Base-by-base conservation (phyloP, 2,329 filamentous ascomycete genomes). In the Apiospora phragmitis region DNA sequence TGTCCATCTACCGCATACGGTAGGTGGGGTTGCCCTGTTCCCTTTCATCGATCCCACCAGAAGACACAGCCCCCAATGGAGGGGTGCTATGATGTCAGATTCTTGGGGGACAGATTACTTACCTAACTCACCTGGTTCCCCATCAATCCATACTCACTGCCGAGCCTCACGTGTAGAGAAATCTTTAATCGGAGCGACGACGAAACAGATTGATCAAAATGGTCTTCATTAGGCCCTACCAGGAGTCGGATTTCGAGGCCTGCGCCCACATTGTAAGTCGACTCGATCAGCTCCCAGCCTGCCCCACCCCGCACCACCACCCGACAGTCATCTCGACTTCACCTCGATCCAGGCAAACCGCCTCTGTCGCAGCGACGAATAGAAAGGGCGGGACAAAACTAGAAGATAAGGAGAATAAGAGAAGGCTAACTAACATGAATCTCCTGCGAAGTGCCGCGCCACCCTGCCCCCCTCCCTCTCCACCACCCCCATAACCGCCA, bases 381-480 rank as follows among this genome's bases (percentile, higher is more conserved):
- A 12, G 47, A 14, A 8, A 6, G 11, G 16, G 24, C 2, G 4
- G 1, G 16, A 24, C 4, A 4, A 9, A 9, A 32, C 18, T 3
- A 55, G 14, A 55, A 5, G 14, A 32, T 4, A 18, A 55, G 1
- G 6, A 18, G 47, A 29, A 5, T 9, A 51, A 4, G 47, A 9
- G 14, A 32, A 8, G 26, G 16, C 12, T 72, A 35, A 71, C 71
- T 43, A 21, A 21, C 32, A 47, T n/a, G n/a, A n/a, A n/a, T n/a
- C n/a, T n/a, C n/a, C 41, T 1, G 7, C 3, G 73, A 41, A 86
- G 85, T 87, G 85, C 76, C 83, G 84, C 69, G 82, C 78, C 38
- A 87, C 85, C 42, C 82, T 87, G 24, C 84, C 84, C 4, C 82
- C 82, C 0, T 82, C 81, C 5, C 81, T 86, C n/a, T 47, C 74